Percentiles rank a stretch among this genome's conserved stretches.
phyloP scores from a whole-genome alignment of 805 yeast species.

The Lipomyces orientalis region DNA sequence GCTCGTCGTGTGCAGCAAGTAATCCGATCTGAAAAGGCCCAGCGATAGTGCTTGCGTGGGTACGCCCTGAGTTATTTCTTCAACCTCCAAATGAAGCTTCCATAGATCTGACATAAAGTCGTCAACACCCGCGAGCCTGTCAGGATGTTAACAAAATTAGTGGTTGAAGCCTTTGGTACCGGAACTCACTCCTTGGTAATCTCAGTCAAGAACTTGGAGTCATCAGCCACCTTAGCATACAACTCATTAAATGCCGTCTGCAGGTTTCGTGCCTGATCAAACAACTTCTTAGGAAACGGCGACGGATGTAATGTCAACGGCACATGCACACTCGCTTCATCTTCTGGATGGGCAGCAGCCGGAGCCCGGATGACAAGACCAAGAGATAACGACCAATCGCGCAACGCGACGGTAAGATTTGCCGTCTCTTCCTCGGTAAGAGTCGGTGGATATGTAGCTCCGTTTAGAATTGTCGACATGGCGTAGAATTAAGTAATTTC shows the following conservation, averaged over 20 bases:
- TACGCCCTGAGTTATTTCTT: slow-evolving; percentile 55
- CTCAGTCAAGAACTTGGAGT: slow-evolving; percentile 66
- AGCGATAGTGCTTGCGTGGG: slow-evolving; percentile 69
- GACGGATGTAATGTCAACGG: slow-evolving; percentile 93
- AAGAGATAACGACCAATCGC: slow-evolving; percentile 39
- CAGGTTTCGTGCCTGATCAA: slow-evolving; percentile 67
- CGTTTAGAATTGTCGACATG: slow-evolving; percentile 5
- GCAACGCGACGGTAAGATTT: slow-evolving; percentile 19
- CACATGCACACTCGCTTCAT: slow-evolving; percentile 64
- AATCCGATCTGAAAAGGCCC: slow-evolving; percentile 90
- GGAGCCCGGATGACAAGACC: slow-evolving; percentile 37
- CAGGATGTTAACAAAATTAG: neutral
- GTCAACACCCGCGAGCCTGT: slow-evolving; percentile 62
- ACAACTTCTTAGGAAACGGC: slow-evolving; percentile 74
- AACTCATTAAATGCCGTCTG: slow-evolving; percentile 74
- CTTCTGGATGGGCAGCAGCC: slow-evolving; percentile 24
- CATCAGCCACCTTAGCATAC: slow-evolving; percentile 67
- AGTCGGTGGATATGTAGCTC: slow-evolving; percentile 26
- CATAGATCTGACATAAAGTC: slow-evolving; percentile 85
- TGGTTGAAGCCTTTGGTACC: neutral
- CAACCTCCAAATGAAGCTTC: slow-evolving; percentile 55
- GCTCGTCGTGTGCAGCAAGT: slow-evolving; percentile 63
- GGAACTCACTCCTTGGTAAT: slow-evolving; percentile 53
- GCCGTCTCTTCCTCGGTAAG: slow-evolving; percentile 10
- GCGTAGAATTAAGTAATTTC: neutral